A percentile compares a stretch with the other conserved stretches of the same genome.
Evolutionary conservation across 2,329 filamentous ascomycete species (phyloP).

Genomic region (Fusarium aywerte): DNA sequence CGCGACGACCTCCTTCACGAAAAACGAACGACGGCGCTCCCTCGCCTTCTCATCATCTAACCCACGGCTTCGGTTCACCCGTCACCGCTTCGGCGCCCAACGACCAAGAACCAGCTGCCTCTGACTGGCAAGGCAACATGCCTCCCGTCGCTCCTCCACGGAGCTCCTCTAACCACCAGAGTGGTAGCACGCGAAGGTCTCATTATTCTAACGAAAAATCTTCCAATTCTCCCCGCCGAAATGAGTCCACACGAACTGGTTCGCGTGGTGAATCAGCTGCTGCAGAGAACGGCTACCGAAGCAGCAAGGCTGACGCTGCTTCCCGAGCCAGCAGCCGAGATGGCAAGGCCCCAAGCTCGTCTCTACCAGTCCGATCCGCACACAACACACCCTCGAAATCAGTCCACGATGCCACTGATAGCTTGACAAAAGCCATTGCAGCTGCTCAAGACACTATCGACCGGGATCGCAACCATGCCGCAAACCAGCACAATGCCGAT

Average conservation of each 20-base stretch:
- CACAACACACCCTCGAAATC: conserved; percentile 62
- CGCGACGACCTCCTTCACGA: conserved; percentile 63
- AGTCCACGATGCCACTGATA: conserved; percentile 80
- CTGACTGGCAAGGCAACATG: conserved; percentile 68
- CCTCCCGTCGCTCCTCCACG: conserved; percentile 81
- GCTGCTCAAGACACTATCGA: conserved; percentile 49
- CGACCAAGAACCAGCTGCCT: conserved; percentile 57
- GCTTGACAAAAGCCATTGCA: conserved; percentile 77
- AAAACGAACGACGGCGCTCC: conserved; percentile 63
- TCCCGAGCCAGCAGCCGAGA: conserved; percentile 56
- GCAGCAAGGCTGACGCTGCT: conserved; percentile 53
- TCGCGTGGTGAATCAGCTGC: conserved; percentile 49
- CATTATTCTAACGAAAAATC: conserved; percentile 59
- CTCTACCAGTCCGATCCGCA: conserved; percentile 59
- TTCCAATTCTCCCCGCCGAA: conserved; percentile 56
- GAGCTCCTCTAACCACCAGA: conserved; percentile 75
- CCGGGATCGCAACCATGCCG: conserved; percentile 44
- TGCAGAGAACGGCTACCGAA: conserved; percentile 47
- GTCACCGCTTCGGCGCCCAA: conserved; percentile 54
- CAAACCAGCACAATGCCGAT: conserved; percentile 42
- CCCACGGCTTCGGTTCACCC: conserved; percentile 61
- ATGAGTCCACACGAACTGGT: conserved; percentile 51
- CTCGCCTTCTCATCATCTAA: conserved; percentile 50
- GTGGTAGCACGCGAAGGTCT: conserved; percentile 57
- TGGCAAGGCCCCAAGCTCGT: conserved; percentile 51